phyloP scores from a whole-genome alignment of 768 basidiomycete species.

The Boletus reticulatus region DNA sequence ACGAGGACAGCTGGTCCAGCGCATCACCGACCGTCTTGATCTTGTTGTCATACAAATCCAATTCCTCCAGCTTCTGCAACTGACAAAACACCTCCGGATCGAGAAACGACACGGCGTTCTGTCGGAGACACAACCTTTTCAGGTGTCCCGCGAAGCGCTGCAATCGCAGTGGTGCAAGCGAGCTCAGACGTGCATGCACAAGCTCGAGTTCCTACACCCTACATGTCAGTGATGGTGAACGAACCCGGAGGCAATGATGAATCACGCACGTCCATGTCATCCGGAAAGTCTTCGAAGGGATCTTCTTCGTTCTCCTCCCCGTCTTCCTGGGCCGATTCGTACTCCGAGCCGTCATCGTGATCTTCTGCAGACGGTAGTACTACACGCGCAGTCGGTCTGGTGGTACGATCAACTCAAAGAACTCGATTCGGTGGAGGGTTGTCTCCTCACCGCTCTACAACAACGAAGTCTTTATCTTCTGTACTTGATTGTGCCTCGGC shows the following conservation, averaged over 20 bases:
- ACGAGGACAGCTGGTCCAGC: slow-evolving; percentile 51
- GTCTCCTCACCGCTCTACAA: slow-evolving; percentile 25
- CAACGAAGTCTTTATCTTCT: slow-evolving; percentile 22
- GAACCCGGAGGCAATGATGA: neutral
- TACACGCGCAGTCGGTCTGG: slow-evolving; percentile 43
- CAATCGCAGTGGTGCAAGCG: slow-evolving; percentile 65
- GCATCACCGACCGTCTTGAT: slow-evolving; percentile 72
- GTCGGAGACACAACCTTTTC: slow-evolving; percentile 77
- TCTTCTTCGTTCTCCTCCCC: slow-evolving; percentile 54
- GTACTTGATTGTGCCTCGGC: slow-evolving; percentile 3
- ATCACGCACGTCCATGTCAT: slow-evolving; percentile 72
- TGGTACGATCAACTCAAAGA: slow-evolving; percentile 1
- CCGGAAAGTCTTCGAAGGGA: slow-evolving; percentile 74
- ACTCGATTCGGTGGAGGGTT: neutral
- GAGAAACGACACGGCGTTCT: slow-evolving; percentile 75
- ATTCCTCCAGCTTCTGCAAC: slow-evolving; percentile 73
- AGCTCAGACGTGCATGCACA: slow-evolving; percentile 72
- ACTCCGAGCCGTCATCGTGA: slow-evolving; percentile 31
- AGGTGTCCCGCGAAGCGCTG: slow-evolving; percentile 69
- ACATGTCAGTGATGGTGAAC: neutral
- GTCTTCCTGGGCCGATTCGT: slow-evolving; percentile 42
- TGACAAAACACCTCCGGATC: slow-evolving; percentile 69
- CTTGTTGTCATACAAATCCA: slow-evolving; percentile 97
- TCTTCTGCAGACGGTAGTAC: slow-evolving; percentile 39
- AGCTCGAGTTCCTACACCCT: slow-evolving; percentile 76